phyloP scores from a whole-genome alignment of 2,329 filamentous ascomycete species.

The Fusarium proliferatum region DNA sequence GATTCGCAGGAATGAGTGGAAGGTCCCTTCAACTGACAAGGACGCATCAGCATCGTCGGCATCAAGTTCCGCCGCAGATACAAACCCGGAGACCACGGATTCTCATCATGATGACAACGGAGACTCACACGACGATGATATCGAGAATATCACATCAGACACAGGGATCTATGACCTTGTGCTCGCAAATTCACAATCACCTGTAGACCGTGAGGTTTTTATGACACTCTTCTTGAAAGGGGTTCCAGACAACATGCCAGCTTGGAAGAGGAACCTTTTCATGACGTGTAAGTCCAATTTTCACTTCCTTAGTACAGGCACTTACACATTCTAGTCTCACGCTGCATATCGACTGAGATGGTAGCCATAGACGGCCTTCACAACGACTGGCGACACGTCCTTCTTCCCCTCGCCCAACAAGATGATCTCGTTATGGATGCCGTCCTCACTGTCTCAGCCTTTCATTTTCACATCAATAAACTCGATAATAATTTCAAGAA shows the following conservation, averaged over 20 bases:
- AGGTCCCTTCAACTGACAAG: neutral
- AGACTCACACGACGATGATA: neutral
- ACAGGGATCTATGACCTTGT: neutral
- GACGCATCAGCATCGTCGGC: neutral
- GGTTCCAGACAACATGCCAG: slow-evolving; percentile 15
- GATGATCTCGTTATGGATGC: slow-evolving; percentile 39
- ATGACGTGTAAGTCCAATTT: slow-evolving; percentile 17
- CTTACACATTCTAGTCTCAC: slow-evolving; percentile 16
- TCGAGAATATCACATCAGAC: neutral
- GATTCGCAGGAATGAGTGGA: slow-evolving; percentile 17
- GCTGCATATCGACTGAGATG: slow-evolving; percentile 41
- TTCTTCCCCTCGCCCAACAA: slow-evolving; percentile 37
- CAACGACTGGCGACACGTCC: slow-evolving; percentile 41
- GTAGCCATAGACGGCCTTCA: slow-evolving; percentile 42
- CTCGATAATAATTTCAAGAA: neutral
- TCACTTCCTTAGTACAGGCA: rapidly evolving
- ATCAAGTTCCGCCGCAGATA: neutral
- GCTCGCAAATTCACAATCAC: rapidly evolving
- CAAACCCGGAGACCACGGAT: rapidly evolving
- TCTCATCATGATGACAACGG: rapidly evolving
- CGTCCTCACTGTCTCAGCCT: slow-evolving; percentile 33
- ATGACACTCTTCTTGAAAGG: slow-evolving; percentile 13
- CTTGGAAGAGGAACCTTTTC: slow-evolving; percentile 29
- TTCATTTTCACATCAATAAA: slow-evolving; percentile 31
- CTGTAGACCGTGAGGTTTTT: neutral